These are phyloP conservation scores for Ceratobasidium theobromae DNA, from an alignment of 1,284 basidiomycete species.

Conservation along the genomic window DNA sequence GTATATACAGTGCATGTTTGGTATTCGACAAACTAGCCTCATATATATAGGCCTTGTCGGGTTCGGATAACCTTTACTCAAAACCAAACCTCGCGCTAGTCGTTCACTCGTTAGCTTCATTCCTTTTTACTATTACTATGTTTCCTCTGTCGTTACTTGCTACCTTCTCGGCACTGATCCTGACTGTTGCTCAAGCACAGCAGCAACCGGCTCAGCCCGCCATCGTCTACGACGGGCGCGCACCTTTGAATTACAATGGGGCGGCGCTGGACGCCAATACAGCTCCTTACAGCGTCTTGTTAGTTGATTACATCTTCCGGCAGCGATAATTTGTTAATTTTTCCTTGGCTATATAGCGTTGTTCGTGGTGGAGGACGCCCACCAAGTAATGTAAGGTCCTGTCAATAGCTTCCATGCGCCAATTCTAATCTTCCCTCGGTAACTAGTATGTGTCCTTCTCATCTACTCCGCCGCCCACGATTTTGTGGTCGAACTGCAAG, in stretches of 20 bases:
- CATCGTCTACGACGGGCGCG: slow-evolving; percentile 57
- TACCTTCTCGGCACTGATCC: neutral
- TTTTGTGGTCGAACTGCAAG: neutral
- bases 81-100: too few relatives aligned
- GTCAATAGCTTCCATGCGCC: too few relatives aligned
- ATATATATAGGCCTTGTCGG: too few relatives aligned
- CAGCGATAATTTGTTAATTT: neutral
- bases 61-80: too few relatives aligned
- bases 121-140: neutral
- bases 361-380: too few relatives aligned
- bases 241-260: slow-evolving; percentile 48
- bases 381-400: too few relatives aligned
- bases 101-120: too few relatives aligned
- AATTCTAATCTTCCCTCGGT: too few relatives aligned
- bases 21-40: too few relatives aligned
- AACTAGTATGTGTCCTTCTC: neutral
- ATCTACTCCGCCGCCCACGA: neutral
- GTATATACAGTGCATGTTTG: too few relatives aligned
- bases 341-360: neutral
- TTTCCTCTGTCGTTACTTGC: neutral
- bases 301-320: neutral
- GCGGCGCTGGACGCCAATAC: slow-evolving; percentile 46
- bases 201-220: too few relatives aligned
- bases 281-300: neutral
- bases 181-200: slow-evolving; percentile 19